These are phyloP conservation scores for Mortierella alpina DNA, from an alignment of 192 early-diverging fungal species.

Conservation along the genomic window DNA sequence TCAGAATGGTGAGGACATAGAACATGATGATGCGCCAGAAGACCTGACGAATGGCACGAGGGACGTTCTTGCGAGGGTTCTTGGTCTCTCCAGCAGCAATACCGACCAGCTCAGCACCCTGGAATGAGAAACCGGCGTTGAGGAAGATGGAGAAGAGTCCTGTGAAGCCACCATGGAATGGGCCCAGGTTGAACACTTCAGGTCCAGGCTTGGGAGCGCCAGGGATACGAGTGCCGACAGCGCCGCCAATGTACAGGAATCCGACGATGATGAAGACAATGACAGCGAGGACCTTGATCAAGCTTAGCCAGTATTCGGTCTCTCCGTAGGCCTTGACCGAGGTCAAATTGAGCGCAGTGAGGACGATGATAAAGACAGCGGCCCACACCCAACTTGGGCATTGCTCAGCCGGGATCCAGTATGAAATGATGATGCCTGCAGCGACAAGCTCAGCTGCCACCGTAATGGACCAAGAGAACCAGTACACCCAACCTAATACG, in stretches of 20 bases:
- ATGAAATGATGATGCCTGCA: slow-evolving; percentile 77
- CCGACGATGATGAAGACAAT: slow-evolving; percentile 81
- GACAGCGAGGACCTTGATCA: slow-evolving; percentile 82
- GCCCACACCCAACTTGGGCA: slow-evolving; percentile 58
- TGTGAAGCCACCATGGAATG: slow-evolving; percentile 71
- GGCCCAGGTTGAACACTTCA: slow-evolving; percentile 49
- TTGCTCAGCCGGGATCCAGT: slow-evolving; percentile 37
- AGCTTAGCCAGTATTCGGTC: slow-evolving; percentile 81
- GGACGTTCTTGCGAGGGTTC: slow-evolving; percentile 85
- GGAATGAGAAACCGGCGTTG: slow-evolving; percentile 85
- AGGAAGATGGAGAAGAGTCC: slow-evolving; percentile 76
- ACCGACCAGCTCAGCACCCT: slow-evolving; percentile 91
- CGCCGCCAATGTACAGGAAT: slow-evolving; percentile 73
- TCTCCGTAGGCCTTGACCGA: slow-evolving; percentile 84
- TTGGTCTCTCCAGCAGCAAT: slow-evolving; percentile 90
- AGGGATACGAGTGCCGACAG: slow-evolving; percentile 61
- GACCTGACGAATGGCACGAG: slow-evolving; percentile 76
- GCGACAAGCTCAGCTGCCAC: slow-evolving; percentile 83
- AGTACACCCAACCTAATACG: slow-evolving; percentile 70
- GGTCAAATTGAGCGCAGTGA: slow-evolving; percentile 75
- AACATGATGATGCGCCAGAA: slow-evolving; percentile 91
- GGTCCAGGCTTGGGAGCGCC: slow-evolving; percentile 59
- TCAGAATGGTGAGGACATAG: slow-evolving; percentile 84
- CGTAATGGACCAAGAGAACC: slow-evolving; percentile 72
- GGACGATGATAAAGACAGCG: slow-evolving; percentile 66